Base-by-base conservation (phyloP, 441 rosid genomes). In the Populus hybrid region DNA sequence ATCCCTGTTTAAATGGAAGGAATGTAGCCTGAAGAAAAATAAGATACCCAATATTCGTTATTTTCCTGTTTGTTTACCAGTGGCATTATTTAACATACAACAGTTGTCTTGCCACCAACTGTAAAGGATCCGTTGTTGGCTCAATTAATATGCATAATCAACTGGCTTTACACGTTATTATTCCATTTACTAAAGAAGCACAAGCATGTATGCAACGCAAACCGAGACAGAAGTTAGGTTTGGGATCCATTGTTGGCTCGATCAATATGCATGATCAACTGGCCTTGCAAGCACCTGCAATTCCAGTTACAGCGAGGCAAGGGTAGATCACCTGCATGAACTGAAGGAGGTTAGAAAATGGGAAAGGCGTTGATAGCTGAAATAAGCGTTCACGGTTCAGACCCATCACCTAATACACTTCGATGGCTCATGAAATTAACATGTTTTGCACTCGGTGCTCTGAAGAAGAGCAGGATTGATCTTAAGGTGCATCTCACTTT, bases 301-400 rank as follows among this genome's bases (percentile, higher is more conserved):
- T 67, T 76, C 32, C n/a, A 12, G 26, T 18, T 35, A 10, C 30
- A 34, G 12, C 16, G n/a, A 3, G 46, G 53, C 26, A 1, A 38
- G 42, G 59, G 68, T 10, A 34, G 77, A 26, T 78, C 61, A 69
- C 42, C 77, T 36, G 53, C 83, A 76, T 81, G 82, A 46, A n/a
- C 21, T 24, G 0, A 12, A 76, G 83, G 73, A 28, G 65, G 88
- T 79, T 84, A 76, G 84, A 30, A 21, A 68, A 50, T 63, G n/a
- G 78, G 75, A 75, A 71, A 32, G 71, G 50, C 64, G 34, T 75
- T 70, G 78, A 74, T 70, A 63, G 75, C 40, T 73, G 38, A 73
- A 50, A 59, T 57, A 34, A 73, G 63, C 70, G 61, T 34, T 77
- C 75, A 5, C 50, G 46, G n/a, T 61, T 71, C 68, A 12, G 21